Conservation (phyloP, 495 filamentous ascomycete species). For the Aspergillus cavernicola region DNA sequence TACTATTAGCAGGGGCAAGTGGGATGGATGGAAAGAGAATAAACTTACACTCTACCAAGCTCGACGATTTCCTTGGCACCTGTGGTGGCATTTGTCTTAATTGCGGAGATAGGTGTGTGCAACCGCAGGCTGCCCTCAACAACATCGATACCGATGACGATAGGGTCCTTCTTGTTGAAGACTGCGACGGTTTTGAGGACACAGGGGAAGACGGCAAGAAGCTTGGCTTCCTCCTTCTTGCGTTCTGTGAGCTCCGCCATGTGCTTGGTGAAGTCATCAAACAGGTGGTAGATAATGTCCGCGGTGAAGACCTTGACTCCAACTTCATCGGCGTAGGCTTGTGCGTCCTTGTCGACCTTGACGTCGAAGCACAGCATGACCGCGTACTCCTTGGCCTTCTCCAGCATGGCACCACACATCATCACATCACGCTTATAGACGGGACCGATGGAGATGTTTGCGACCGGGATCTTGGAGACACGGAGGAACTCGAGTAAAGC, state of each 20-base stretch:
- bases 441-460: conserved; percentile 95
- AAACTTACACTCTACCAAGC: conserved; percentile 91
- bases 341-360: conserved; percentile 96
- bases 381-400: conserved; percentile 91
- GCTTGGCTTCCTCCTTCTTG: conserved; percentile 94
- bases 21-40: background rate
- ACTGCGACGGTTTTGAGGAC: conserved; percentile 84
- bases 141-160: conserved; percentile 94
- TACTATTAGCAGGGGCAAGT: background rate
- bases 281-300: conserved; percentile 98
- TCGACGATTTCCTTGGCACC: conserved; percentile 76
- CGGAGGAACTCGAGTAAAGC: conserved; percentile 94
- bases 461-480: conserved; percentile 91
- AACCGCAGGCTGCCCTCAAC: conserved; percentile 80
- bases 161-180: conserved; percentile 97
- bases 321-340: conserved; percentile 84
- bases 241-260: conserved; percentile 80
- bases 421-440: conserved; percentile 99
- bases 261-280: conserved; percentile 93
- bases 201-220: conserved; percentile 95
- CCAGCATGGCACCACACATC: conserved; percentile 93
- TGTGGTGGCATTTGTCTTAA: conserved; percentile 75
- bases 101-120: conserved; percentile 81
- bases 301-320: conserved; percentile 98
- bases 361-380: conserved; percentile 99